These are phyloP conservation scores for Aspergillus sparsus DNA, from an alignment of 495 filamentous ascomycete species.

Conservation along the genomic window DNA sequence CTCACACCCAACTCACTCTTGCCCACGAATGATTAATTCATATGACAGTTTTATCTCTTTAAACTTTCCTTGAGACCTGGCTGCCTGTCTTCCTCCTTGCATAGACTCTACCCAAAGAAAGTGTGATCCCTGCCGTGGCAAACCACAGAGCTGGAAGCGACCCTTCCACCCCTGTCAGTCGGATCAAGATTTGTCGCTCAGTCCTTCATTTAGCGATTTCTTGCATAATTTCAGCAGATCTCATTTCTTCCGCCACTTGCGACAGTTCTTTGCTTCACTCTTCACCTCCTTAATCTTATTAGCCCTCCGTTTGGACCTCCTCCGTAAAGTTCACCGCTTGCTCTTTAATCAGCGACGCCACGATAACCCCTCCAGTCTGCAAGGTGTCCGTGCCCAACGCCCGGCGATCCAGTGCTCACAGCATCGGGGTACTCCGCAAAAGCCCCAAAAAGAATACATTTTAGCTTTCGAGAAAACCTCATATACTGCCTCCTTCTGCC, in stretches of 20 bases:
- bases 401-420: slow-evolving; percentile 21
- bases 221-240: slow-evolving; percentile 20
- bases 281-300: slow-evolving; percentile 2
- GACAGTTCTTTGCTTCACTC: not conserved
- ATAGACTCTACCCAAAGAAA: slow-evolving; percentile 2
- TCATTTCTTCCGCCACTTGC: slow-evolving; percentile 8
- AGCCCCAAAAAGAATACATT: no score
- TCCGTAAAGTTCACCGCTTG: slow-evolving; percentile 28
- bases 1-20: not conserved
- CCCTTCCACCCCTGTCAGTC: slow-evolving; percentile 10
- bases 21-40: not conserved
- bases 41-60: not conserved
- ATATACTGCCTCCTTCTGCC: not conserved
- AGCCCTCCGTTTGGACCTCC: slow-evolving; percentile 8
- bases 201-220: slow-evolving; percentile 13
- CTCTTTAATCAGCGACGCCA: slow-evolving; percentile 15
- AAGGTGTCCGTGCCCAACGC: slow-evolving; percentile 32
- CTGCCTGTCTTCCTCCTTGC: not conserved
- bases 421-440: slow-evolving; percentile 6
- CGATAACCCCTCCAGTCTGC: slow-evolving; percentile 11
- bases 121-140: slow-evolving; percentile 14
- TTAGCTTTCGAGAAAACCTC: not conserved
- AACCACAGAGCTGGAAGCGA: slow-evolving; percentile 15
- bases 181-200: slow-evolving; percentile 8
- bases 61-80: slow-evolving; percentile 6